phyloP scores from a whole-genome alignment of 2,329 filamentous ascomycete species.

The Tolypocladium guangdongense region DNA sequence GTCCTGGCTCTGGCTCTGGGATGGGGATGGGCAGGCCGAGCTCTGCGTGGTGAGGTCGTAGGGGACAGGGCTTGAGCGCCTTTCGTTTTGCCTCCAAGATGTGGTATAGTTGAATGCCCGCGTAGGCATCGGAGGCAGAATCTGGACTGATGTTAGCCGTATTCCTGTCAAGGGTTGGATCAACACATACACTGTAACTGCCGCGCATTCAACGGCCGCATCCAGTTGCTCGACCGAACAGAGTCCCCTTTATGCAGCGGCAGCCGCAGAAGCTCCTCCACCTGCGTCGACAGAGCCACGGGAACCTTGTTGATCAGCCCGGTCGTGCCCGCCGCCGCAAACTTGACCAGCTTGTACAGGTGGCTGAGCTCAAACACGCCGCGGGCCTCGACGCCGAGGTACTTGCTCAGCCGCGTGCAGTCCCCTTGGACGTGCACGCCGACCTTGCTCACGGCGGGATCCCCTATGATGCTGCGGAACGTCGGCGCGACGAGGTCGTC shows the following conservation, averaged over 20 bases:
- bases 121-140: conserved; percentile 76
- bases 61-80: conserved; percentile 57
- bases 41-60: conserved; percentile 59
- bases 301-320: conserved; percentile 52
- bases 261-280: conserved; percentile 58
- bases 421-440: conserved; percentile 70
- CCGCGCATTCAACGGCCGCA: conserved; percentile 41
- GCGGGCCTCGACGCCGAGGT: conserved; percentile 50
- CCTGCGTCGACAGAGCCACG: conserved; percentile 58
- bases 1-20: conserved; percentile 8
- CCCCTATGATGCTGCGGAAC: conserved; percentile 62
- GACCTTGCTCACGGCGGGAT: conserved; percentile 56
- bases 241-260: conserved; percentile 63
- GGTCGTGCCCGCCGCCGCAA: conserved; percentile 38
- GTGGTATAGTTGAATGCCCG: conserved; percentile 61
- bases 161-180: conserved; percentile 1
- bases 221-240: conserved; percentile 70
- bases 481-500: conserved; percentile 57
- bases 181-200: conserved; percentile 58
- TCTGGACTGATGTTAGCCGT: conserved; percentile 31
- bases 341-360: conserved; percentile 66
- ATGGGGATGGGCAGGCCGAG: conserved; percentile 51
- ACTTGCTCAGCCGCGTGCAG: conserved; percentile 55
- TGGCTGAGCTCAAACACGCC: conserved; percentile 76
- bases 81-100: conserved; percentile 58